phyloP scores from a whole-genome alignment of 805 yeast species.

The Suhomyces sp. region DNA sequence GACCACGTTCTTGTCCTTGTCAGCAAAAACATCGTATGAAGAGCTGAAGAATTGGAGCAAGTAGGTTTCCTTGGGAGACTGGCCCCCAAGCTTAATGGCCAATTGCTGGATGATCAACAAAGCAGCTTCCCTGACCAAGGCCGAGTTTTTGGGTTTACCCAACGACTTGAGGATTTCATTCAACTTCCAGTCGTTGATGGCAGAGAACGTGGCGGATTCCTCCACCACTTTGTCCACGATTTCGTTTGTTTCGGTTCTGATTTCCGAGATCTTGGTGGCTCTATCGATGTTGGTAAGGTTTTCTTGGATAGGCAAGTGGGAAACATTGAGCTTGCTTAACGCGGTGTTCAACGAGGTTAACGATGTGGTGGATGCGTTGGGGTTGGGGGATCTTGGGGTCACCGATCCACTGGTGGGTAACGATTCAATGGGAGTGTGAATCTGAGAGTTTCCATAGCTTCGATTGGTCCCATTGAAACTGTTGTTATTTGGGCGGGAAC shows the following conservation, averaged over 20 bases:
- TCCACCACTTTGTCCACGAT: slow-evolving; percentile 48
- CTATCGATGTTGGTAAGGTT: slow-evolving; percentile 51
- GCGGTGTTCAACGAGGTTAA: slow-evolving; percentile 72
- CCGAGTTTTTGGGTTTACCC: slow-evolving; percentile 69
- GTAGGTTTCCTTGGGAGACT: slow-evolving; percentile 73
- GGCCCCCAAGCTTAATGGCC: slow-evolving; percentile 60
- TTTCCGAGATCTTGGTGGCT: slow-evolving; percentile 53
- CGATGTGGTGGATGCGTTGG: slow-evolving; percentile 62
- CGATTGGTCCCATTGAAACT: slow-evolving; percentile 8
- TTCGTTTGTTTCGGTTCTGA: slow-evolving; percentile 51
- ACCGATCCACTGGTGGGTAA: slow-evolving; percentile 36
- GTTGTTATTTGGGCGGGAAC: slow-evolving; percentile 5
- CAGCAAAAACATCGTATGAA: slow-evolving; percentile 73
- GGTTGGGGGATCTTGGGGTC: slow-evolving; percentile 33
- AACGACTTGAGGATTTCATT: slow-evolving; percentile 63
- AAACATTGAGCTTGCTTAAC: slow-evolving; percentile 55
- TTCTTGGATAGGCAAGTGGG: slow-evolving; percentile 64
- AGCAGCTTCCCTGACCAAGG: slow-evolving; percentile 75
- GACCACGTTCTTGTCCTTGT: slow-evolving; percentile 83
- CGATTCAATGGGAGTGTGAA: slow-evolving; percentile 27
- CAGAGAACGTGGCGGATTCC: slow-evolving; percentile 37
- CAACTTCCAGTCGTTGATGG: slow-evolving; percentile 64
- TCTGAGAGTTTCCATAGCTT: slow-evolving; percentile 7
- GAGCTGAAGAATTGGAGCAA: slow-evolving; percentile 60
- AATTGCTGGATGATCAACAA: slow-evolving; percentile 61